A percentile compares a stretch with the other conserved stretches of the same genome.
phyloP scores from a whole-genome alignment of 2,329 filamentous ascomycete genomes.

The Colletotrichum eremochloae region DNA sequence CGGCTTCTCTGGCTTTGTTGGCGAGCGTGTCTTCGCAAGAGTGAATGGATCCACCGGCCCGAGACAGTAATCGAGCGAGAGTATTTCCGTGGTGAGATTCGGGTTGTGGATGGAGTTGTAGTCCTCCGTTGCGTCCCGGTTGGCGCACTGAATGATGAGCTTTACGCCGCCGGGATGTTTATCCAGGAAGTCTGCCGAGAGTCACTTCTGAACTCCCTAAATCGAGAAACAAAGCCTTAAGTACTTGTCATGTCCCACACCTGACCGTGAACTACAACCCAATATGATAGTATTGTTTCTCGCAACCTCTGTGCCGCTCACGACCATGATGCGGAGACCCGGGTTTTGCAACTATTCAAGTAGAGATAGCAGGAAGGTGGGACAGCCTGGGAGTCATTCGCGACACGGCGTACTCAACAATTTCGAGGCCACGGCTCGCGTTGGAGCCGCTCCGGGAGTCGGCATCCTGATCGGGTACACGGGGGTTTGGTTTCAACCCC shows the following conservation, averaged over 20 bases:
- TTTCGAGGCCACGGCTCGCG: background rate
- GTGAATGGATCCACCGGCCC: constrained; percentile 46
- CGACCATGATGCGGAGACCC: constrained; percentile 7
- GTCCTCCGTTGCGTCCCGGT: constrained; percentile 51
- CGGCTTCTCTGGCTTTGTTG: constrained; percentile 5
- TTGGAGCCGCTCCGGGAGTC: background rate
- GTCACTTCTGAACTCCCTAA: background rate
- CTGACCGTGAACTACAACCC: constrained; percentile 43
- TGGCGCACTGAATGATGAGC: constrained; percentile 51
- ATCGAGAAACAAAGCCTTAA: background rate
- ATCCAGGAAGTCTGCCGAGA: constrained; percentile 48
- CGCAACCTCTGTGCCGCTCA: constrained; percentile 41
- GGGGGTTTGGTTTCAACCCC: background rate
- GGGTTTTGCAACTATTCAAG: background rate
- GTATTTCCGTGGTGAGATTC: constrained; percentile 48
- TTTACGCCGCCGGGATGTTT: constrained; percentile 51
- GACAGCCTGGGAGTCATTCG: background rate
- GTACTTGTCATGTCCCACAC: constrained; percentile 45
- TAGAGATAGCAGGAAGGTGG: background rate
- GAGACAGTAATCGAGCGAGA: constrained; percentile 46
- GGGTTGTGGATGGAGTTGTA: constrained; percentile 52
- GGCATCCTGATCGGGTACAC: background rate
- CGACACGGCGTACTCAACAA: too few relatives aligned
- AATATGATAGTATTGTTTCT: constrained; percentile 44
- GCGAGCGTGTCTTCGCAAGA: background rate